A percentile compares a stretch with the other conserved stretches of the same genome.
phyloP scores from a whole-genome alignment of 2,329 filamentous ascomycete genomes.

The Lasiodiplodia sp. region DNA sequence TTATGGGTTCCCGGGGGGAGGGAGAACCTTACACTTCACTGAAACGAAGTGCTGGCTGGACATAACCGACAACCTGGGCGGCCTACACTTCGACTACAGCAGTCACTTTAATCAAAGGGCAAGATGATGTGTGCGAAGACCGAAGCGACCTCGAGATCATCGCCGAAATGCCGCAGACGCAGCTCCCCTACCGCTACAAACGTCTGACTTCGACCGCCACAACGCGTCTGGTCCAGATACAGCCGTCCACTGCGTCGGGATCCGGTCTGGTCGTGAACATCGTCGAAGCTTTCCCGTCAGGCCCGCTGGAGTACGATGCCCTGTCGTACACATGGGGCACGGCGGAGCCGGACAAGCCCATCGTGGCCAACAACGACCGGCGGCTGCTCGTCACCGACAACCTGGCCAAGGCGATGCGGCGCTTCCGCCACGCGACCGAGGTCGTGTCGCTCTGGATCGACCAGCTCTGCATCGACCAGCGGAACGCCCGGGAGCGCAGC shows the following conservation, averaged over 20 bases:
- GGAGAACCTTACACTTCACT: neutral
- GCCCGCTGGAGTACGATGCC: conserved; percentile 32
- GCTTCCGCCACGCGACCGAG: conserved; percentile 32
- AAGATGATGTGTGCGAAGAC: conserved; percentile 14
- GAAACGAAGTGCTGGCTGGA: neutral
- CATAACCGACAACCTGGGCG: neutral
- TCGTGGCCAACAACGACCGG: conserved; percentile 30
- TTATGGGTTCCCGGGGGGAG: neutral
- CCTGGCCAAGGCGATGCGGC: conserved; percentile 33
- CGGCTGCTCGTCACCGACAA: conserved; percentile 33
- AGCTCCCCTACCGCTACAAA: conserved; percentile 8
- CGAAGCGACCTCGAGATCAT: conserved; percentile 1
- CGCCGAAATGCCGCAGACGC: conserved; percentile 24
- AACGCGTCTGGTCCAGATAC: conserved; percentile 25
- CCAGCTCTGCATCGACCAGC: conserved; percentile 42
- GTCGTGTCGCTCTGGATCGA: conserved; percentile 37
- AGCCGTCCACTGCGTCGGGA: neutral
- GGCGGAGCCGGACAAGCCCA: conserved; percentile 17
- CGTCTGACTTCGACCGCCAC: conserved; percentile 15
- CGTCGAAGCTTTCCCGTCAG: conserved; percentile 54
- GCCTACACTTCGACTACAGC: neutral
- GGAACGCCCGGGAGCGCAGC: conserved; percentile 35
- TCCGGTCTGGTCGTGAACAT: conserved; percentile 16
- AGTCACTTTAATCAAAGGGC: neutral
- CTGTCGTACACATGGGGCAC: conserved; percentile 38